phyloP scores from a whole-genome alignment of 257 asterid species.

The Jaltomata sinuosa region DNA sequence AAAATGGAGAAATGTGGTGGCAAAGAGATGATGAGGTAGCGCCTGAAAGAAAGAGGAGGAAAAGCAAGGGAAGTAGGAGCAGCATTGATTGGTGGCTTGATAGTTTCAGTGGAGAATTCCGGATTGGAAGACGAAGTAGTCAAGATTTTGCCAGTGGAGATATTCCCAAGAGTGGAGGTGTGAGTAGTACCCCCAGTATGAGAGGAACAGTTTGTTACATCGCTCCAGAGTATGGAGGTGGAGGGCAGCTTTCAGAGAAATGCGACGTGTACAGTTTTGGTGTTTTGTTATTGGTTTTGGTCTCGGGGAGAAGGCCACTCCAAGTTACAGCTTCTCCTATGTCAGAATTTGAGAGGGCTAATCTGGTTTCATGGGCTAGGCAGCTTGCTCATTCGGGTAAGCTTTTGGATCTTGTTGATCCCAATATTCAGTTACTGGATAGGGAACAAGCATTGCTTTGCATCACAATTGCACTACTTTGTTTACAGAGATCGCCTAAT shows the following conservation, averaged over 20 bases:
- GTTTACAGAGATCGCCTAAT: conserved; percentile 65
- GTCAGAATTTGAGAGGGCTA: conserved; percentile 89
- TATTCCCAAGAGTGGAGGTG: conserved; percentile 80
- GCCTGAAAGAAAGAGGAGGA: conserved; percentile 49
- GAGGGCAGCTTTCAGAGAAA: conserved; percentile 59
- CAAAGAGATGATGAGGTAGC: conserved; percentile 57
- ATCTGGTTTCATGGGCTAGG: conserved; percentile 84
- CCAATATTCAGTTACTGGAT: conserved; percentile 42
- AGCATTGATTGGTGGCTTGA: conserved; percentile 88
- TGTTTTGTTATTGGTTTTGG: conserved; percentile 59
- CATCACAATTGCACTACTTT: conserved; percentile 68
- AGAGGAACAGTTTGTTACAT: conserved; percentile 92
- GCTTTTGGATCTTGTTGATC: conserved; percentile 73
- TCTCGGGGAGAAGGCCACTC: conserved; percentile 90
- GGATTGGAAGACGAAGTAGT: conserved; percentile 56
- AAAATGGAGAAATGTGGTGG: conserved; percentile 67
- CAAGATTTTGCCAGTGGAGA: conserved; percentile 71
- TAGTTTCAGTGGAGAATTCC: conserved; percentile 76
- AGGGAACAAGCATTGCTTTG: conserved; percentile 56
- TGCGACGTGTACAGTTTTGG: conserved; percentile 92
- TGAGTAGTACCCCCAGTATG: conserved; percentile 94
- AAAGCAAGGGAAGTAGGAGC: conserved; percentile 38
- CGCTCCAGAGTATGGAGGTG: conserved; percentile 80
- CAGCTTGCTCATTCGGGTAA: conserved; percentile 69
- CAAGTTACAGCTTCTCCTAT: conserved; percentile 91